Percentiles rank a stretch among this genome's conserved stretches.
These are phyloP conservation scores for Puccinia coronata DNA, from an alignment of 1,284 basidiomycete genomes.

Conservation along the genomic window DNA sequence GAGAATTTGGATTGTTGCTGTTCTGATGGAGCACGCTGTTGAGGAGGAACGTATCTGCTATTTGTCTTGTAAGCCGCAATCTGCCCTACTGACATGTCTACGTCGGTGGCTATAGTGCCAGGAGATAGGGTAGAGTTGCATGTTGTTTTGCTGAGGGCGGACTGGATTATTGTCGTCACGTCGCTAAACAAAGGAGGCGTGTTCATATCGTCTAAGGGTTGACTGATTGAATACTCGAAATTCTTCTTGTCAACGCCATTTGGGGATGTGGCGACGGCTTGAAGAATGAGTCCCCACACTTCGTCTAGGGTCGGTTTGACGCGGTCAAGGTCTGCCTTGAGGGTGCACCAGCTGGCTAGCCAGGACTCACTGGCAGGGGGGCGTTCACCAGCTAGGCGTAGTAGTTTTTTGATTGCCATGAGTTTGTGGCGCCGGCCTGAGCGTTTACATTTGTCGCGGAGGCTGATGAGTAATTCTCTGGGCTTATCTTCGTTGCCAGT, in stretches of 20 bases:
- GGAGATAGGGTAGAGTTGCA: background rate
- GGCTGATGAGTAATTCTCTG: too few relatives aligned
- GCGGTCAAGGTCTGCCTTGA: background rate
- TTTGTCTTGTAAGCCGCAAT: background rate
- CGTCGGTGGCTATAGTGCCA: background rate
- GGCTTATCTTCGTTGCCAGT: too few relatives aligned
- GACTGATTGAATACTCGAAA: too few relatives aligned
- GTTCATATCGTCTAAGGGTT: background rate
- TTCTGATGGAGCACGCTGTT: background rate
- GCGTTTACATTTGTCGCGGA: too few relatives aligned
- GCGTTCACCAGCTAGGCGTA: background rate
- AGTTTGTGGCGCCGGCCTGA: too few relatives aligned
- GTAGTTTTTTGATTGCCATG: background rate
- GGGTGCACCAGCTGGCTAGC: background rate
- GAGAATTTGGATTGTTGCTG: background rate
- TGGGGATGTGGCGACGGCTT: background rate
- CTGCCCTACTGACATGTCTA: background rate
- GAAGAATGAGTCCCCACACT: background rate
- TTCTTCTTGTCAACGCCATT: background rate
- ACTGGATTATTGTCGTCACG: background rate
- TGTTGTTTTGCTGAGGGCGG: background rate
- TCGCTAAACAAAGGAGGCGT: background rate
- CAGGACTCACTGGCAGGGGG: background rate
- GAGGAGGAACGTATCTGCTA: background rate
- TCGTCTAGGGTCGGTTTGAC: background rate